phyloP scores from a whole-genome alignment of 176 grass and related monocot genomes.

The Carex pumila region DNA sequence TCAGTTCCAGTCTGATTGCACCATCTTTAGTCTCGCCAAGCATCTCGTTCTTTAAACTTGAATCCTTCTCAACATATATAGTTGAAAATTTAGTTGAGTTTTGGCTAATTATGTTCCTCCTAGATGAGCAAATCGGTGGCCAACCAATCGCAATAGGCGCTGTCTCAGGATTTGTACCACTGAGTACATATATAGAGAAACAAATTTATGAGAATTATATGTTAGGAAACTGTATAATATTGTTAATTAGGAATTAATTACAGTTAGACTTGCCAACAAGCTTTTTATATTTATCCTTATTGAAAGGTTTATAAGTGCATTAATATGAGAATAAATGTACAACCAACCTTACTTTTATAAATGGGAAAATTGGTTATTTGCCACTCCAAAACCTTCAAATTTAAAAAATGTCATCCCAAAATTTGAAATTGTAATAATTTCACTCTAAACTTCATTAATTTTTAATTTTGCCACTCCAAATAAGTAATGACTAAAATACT shows the following conservation, averaged over 20 bases:
- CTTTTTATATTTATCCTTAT: neutral
- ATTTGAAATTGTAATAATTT: no score
- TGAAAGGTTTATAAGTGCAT: neutral
- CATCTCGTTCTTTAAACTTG: neutral
- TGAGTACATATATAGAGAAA: constrained; percentile 5
- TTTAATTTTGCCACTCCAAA: no score
- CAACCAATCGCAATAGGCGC: constrained; percentile 35
- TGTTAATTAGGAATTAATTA: neutral
- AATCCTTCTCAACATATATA: neutral
- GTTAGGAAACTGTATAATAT: no score
- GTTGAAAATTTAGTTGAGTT: neutral
- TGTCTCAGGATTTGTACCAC: neutral
- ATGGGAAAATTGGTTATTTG: neutral
- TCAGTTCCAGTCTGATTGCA: neutral
- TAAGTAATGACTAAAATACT: no score
- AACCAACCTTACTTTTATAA: neutral
- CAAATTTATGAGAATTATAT: neutral
- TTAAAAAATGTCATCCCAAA: no score
- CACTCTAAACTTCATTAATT: no score
- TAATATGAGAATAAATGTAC: neutral
- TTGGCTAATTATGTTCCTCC: constrained; percentile 39
- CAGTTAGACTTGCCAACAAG: neutral
- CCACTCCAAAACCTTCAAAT: no score
- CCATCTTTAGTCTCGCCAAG: neutral
- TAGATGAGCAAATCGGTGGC: constrained; percentile 52